Base-by-base conservation (phyloP, 345 rosid genomes). In the Cardamine resedifolia region DNA sequence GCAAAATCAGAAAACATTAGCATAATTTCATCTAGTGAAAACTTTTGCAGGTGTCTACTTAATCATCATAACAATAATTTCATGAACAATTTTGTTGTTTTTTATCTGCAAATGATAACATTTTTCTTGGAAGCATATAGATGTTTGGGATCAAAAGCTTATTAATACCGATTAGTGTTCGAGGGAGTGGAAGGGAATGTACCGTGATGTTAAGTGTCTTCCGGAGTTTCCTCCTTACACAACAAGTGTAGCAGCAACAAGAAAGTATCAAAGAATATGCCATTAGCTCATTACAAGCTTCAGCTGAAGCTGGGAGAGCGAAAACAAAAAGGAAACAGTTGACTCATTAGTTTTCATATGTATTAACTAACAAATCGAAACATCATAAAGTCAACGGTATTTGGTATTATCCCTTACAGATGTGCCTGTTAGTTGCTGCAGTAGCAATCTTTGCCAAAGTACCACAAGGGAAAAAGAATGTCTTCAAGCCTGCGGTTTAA, bases 201-300 rank as follows among this genome's bases (percentile, higher is more conserved):
- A 95, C 99, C 89, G 83, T 77, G 63, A 95, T 95, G 74, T 90
- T 91, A 60, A 91, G 77, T 24, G 68, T 84, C 80, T 81, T 86
- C 68, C 99, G 92, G 57, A 95, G 97, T 83, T 90, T 91, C 88
- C 94, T 83, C 82, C 99, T 84, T 12, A 91, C 71, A 3, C 99
- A 95, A 76, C 99, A 95, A 47, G 99, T 95, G 63, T 95, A 95
- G 83, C 99, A 95, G 80, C 99, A 95, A 78, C 99, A 95, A 26
- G 99, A 95, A 65, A 91, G 74, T 83, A 95, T 84, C 79, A 91
- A 75, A 8, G 99, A 91, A 80, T 95, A 95, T 5, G 89, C 97
- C 97, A 95, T 83, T 76, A 95, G 76, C 50, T 91, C 96, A 74
- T 88, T 95, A 73, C 98, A 95, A 68, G 97, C 92, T 84, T 95